A percentile compares a stretch with the other conserved stretches of the same genome.
phyloP scores from a whole-genome alignment of 495 filamentous ascomycete genomes.

The Penicillium robsamsonii region DNA sequence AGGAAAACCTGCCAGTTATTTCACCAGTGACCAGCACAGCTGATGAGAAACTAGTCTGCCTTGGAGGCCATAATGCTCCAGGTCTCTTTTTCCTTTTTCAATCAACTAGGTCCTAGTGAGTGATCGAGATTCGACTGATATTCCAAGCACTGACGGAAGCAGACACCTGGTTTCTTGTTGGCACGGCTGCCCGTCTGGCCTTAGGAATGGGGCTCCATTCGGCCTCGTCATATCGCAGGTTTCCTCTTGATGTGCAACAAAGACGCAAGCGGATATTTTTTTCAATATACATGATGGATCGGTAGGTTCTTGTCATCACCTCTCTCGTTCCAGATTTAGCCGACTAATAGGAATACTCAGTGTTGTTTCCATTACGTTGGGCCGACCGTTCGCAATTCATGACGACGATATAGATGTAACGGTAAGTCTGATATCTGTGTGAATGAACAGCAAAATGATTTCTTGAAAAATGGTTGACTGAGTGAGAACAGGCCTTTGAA shows the following conservation, averaged over 20 bases:
- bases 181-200: constrained; percentile 34
- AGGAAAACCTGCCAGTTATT: neutral
- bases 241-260: constrained; percentile 29
- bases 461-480: neutral
- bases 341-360: constrained; percentile 13
- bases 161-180: constrained; percentile 39
- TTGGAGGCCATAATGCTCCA: constrained; percentile 42
- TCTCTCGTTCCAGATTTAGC: neutral
- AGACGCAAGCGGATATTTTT: constrained; percentile 41
- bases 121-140: neutral
- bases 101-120: constrained; percentile 42
- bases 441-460: neutral
- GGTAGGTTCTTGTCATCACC: constrained; percentile 18
- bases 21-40: neutral
- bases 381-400: constrained; percentile 40
- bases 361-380: constrained; percentile 40
- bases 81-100: constrained; percentile 45
- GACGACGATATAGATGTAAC: constrained; percentile 40
- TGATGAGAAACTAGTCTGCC: constrained; percentile 22
- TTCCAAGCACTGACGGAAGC: neutral
- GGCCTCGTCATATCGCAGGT: constrained; percentile 20
- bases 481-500: constrained; percentile 27
- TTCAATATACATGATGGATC: constrained; percentile 47
- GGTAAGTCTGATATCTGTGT: constrained; percentile 12
- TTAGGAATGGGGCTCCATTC: constrained; percentile 36